phyloP scores from a whole-genome alignment of 805 yeast genomes.

The Candida odintsovae region DNA sequence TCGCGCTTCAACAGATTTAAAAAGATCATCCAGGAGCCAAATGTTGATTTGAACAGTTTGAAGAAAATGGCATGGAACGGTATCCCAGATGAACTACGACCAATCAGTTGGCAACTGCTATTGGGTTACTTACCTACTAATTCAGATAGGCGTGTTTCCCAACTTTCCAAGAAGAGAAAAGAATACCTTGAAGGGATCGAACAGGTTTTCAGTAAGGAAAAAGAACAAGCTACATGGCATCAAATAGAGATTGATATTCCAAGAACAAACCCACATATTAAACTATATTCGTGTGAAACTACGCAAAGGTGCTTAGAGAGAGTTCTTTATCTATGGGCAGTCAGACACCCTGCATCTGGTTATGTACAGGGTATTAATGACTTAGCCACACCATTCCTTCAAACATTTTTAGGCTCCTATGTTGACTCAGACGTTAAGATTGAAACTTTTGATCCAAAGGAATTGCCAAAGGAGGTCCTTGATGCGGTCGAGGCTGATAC shows the following conservation, averaged over 20 bases:
- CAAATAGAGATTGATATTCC: slow-evolving; percentile 94
- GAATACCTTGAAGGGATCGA: slow-evolving; percentile 76
- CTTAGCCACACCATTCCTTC: slow-evolving; percentile 87
- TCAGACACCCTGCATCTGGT: slow-evolving; percentile 96
- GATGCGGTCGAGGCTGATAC: slow-evolving; percentile 88
- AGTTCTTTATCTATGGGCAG: slow-evolving; percentile 88
- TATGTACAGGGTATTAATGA: slow-evolving; percentile 98
- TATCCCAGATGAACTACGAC: slow-evolving; percentile 73
- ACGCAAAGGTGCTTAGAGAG: slow-evolving; percentile 79
- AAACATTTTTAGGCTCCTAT: slow-evolving; percentile 73
- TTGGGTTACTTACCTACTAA: slow-evolving; percentile 90
- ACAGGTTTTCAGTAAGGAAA: slow-evolving; percentile 51
- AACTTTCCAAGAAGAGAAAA: slow-evolving; percentile 72
- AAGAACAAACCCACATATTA: slow-evolving; percentile 83
- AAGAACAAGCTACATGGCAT: slow-evolving; percentile 84
- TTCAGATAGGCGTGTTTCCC: slow-evolving; percentile 62
- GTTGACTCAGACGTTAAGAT: slow-evolving; percentile 41
- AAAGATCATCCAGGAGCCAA: slow-evolving; percentile 44
- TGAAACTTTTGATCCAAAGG: slow-evolving; percentile 56
- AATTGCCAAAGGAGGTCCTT: slow-evolving; percentile 52
- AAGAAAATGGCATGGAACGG: slow-evolving; percentile 92
- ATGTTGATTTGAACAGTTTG: slow-evolving; percentile 61
- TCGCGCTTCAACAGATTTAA: slow-evolving; percentile 65
- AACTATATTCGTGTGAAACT: slow-evolving; percentile 58
- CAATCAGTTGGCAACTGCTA: slow-evolving; percentile 83